phyloP scores from a whole-genome alignment of 73 alveolate genomes.

The Effrenium voratum region DNA sequence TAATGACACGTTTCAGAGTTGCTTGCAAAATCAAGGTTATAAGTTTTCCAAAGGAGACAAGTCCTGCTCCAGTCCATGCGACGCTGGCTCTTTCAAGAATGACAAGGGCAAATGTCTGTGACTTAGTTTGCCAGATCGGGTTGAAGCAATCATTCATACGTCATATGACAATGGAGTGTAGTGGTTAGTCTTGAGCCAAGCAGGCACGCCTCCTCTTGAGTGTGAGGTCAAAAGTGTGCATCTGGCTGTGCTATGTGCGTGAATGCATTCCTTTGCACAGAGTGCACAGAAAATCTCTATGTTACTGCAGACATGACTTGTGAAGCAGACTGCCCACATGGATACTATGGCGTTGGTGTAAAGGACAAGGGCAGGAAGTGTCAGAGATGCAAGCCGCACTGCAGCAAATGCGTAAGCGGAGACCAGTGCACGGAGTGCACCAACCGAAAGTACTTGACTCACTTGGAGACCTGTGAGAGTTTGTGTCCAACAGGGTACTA shows the following conservation, averaged over 20 bases:
- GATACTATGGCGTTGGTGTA: neutral
- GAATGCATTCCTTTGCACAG: conserved; percentile 5
- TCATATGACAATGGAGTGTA: too few relatives aligned
- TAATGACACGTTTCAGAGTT: too few relatives aligned
- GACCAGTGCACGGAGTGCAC: conserved; percentile 26
- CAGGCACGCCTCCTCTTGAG: neutral
- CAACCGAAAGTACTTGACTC: conserved; percentile 10
- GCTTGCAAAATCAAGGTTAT: neutral
- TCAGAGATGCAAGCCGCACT: conserved; percentile 32
- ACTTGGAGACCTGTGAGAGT: conserved; percentile 1
- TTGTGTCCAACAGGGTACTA: neutral
- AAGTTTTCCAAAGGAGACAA: neutral
- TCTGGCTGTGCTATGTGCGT: conserved; percentile 21
- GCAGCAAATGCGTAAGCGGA: conserved; percentile 6
- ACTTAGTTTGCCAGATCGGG: too few relatives aligned
- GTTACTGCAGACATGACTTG: conserved; percentile 17
- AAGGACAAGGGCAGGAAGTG: neutral
- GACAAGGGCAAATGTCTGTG: conserved; percentile 15
- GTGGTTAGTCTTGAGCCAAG: too few relatives aligned
- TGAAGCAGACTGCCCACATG: conserved; percentile 1
- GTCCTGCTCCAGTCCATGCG: neutral
- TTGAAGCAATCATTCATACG: too few relatives aligned
- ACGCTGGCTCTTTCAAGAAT: conserved; percentile 6
- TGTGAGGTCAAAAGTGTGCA: neutral
- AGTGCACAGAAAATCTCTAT: neutral